These are phyloP conservation scores for Pichia phayaonensis DNA, from an alignment of 805 yeast genomes.

Conservation along the genomic window DNA sequence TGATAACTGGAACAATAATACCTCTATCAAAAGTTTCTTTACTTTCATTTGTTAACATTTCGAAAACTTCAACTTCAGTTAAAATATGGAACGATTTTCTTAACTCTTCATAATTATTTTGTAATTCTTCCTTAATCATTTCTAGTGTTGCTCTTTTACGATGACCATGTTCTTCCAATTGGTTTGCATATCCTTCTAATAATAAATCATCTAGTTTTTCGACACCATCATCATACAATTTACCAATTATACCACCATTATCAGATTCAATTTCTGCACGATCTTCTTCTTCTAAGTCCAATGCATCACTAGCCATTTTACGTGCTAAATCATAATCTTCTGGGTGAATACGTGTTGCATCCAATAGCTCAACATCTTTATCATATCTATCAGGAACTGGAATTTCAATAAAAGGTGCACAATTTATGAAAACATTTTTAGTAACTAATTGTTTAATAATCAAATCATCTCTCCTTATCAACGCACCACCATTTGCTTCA, in stretches of 20 bases:
- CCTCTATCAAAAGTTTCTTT: constrained; percentile 60
- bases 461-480: constrained; percentile 67
- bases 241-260: constrained; percentile 70
- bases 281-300: constrained; percentile 93
- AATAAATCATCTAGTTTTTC: constrained; percentile 77
- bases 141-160: constrained; percentile 73
- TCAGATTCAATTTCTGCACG: constrained; percentile 63
- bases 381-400: constrained; percentile 51
- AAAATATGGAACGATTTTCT: constrained; percentile 64
- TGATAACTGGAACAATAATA: constrained; percentile 64
- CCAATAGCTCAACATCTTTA: constrained; percentile 71
- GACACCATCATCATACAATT: constrained; percentile 63
- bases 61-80: constrained; percentile 69
- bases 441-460: constrained; percentile 74
- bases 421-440: constrained; percentile 78
- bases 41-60: constrained; percentile 84
- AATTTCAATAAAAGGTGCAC: constrained; percentile 82
- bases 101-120: constrained; percentile 80
- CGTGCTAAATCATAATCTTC: constrained; percentile 95
- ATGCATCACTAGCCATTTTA: constrained; percentile 97
- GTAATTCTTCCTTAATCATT: constrained; percentile 79
- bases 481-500: constrained; percentile 56
- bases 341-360: constrained; percentile 94
- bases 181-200: constrained; percentile 86
- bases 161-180: constrained; percentile 71